A percentile compares a stretch with the other conserved stretches of the same genome.
These are phyloP conservation scores for Plenodomus lindquistii DNA, from an alignment of 2,329 filamentous ascomycete genomes.

Conservation along the genomic window DNA sequence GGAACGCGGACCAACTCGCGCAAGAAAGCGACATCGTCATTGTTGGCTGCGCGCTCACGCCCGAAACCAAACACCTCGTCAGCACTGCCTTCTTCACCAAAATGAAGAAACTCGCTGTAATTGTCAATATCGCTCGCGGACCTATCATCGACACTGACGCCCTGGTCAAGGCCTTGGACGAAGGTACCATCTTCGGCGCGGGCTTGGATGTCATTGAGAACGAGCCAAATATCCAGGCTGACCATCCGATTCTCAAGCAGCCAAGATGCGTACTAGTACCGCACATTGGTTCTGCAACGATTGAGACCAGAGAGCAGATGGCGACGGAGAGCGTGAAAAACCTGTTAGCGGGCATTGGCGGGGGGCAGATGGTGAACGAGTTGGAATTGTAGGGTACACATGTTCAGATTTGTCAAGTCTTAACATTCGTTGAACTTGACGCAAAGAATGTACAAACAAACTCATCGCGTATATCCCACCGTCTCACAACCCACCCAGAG, in stretches of 20 bases:
- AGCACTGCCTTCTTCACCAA: constrained; percentile 44
- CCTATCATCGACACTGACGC: constrained; percentile 60
- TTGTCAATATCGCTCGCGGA: constrained; percentile 62
- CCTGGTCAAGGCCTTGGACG: constrained; percentile 55
- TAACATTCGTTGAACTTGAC: too few relatives aligned
- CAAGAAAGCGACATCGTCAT: constrained; percentile 36
- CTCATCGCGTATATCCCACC: too few relatives aligned
- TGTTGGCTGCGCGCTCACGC: constrained; percentile 33
- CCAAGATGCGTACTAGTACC: constrained; percentile 58
- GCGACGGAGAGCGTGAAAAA: constrained; percentile 61
- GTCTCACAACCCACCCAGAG: too few relatives aligned
- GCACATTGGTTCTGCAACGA: constrained; percentile 62
- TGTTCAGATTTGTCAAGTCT: too few relatives aligned
- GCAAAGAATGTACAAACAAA: too few relatives aligned
- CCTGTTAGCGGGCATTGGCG: constrained; percentile 43
- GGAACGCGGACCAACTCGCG: constrained; percentile 25
- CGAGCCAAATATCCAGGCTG: constrained; percentile 53
- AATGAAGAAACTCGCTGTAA: constrained; percentile 58
- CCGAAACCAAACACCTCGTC: constrained; percentile 32
- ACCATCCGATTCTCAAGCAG: constrained; percentile 54
- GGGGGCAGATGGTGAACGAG: constrained; percentile 36
- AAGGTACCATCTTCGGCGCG: constrained; percentile 55
- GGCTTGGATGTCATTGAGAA: constrained; percentile 62
- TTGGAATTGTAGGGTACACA: constrained; percentile 16
- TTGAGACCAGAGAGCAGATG: constrained; percentile 63